These are phyloP conservation scores for Blastosporella zonata DNA, from an alignment of 1,284 basidiomycete species.

Conservation along the genomic window DNA sequence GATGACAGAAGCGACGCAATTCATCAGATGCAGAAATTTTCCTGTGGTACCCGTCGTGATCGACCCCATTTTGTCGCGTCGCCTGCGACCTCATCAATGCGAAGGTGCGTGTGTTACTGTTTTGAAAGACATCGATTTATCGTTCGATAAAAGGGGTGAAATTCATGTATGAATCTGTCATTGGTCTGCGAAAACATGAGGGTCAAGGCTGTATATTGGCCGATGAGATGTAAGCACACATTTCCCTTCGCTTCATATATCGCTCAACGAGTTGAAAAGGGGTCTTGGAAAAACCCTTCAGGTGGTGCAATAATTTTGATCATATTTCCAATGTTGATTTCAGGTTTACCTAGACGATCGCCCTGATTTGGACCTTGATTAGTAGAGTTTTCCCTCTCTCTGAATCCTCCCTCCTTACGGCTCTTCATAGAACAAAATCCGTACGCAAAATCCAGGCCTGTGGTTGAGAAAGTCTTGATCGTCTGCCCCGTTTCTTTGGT, in stretches of 20 bases:
- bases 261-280: constrained; percentile 44
- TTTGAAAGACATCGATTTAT: neutral
- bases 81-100: constrained; percentile 86
- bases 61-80: constrained; percentile 81
- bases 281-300: constrained; percentile 94
- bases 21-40: constrained; percentile 39
- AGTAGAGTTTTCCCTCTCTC: constrained; percentile 46
- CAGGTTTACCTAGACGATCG: constrained; percentile 62
- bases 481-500: constrained; percentile 94
- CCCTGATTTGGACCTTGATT: constrained; percentile 84
- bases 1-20: neutral
- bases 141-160: constrained; percentile 57
- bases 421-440: constrained; percentile 73
- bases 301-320: constrained; percentile 25
- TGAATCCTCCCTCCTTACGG: constrained; percentile 8
- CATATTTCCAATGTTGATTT: neutral
- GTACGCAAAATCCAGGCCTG: constrained; percentile 58
- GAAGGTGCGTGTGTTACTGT: constrained; percentile 56
- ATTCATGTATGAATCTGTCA: constrained; percentile 96
- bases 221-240: constrained; percentile 85
- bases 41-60: constrained; percentile 85
- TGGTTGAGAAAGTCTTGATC: constrained; percentile 79
- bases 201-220: constrained; percentile 94
- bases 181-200: constrained; percentile 89
- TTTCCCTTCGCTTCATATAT: constrained; percentile 11